Percentiles rank a stretch among this genome's conserved stretches.
phyloP scores from a whole-genome alignment of 2,329 filamentous ascomycete species.

The Cadophora gregata region DNA sequence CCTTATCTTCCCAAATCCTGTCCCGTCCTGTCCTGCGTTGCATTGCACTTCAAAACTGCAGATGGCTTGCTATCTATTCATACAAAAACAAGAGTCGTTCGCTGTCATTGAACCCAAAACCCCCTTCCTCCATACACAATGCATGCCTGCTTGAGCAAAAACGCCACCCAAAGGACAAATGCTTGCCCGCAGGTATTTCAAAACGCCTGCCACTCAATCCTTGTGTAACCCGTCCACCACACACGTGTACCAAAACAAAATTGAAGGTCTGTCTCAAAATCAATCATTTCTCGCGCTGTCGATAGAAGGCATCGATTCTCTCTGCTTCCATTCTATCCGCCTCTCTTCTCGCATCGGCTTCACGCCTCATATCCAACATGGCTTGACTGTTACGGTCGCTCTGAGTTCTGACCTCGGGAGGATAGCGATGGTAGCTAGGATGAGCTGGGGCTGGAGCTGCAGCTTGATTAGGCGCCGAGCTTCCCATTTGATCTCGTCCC shows the following conservation, averaged over 20 bases:
- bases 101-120: neutral
- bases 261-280: neutral
- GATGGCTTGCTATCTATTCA: neutral
- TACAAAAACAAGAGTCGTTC: neutral
- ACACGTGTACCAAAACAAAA: neutral
- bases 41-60: neutral
- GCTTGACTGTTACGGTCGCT: neutral
- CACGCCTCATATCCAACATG: constrained; percentile 2
- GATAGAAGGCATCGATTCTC: neutral
- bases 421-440: constrained; percentile 30
- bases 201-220: constrained; percentile 5
- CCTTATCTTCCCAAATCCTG: neutral
- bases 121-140: too few species aligned
- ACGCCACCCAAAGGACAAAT: neutral
- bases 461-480: constrained; percentile 21
- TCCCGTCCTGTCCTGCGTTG: too few species aligned
- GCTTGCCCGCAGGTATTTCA: constrained; percentile 10
- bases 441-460: constrained; percentile 36
- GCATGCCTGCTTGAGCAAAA: neutral
- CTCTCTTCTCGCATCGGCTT: constrained; percentile 1
- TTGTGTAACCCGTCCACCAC: neutral
- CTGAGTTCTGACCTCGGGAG: neutral
- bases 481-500: constrained; percentile 33
- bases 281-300: neutral
- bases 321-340: neutral